phyloP scores from a whole-genome alignment of 768 basidiomycete species.

The Phaeotremella fagi region DNA sequence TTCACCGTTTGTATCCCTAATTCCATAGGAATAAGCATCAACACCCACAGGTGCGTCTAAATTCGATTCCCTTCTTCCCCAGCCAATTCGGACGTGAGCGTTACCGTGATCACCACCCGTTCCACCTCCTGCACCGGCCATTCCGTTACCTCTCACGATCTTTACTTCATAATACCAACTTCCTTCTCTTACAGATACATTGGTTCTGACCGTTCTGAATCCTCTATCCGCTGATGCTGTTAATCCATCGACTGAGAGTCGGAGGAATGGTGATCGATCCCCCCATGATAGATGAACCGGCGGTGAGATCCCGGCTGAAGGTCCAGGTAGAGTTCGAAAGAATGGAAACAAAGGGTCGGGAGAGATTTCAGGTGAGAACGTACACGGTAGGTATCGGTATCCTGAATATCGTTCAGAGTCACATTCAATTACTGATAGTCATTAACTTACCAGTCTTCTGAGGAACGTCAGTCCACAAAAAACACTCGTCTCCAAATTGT shows the following conservation, averaged over 20 bases:
- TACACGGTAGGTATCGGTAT: constrained; percentile 42
- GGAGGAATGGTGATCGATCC: constrained; percentile 43
- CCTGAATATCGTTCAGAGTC: constrained; percentile 12
- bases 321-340: constrained; percentile 38
- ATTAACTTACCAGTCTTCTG: constrained; percentile 36
- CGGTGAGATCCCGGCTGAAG: constrained; percentile 20
- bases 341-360: constrained; percentile 34
- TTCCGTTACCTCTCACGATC: constrained; percentile 56
- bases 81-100: constrained; percentile 82
- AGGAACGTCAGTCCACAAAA: constrained; percentile 41
- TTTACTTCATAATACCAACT: constrained; percentile 91
- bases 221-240: constrained; percentile 69
- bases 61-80: constrained; percentile 87
- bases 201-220: constrained; percentile 82
- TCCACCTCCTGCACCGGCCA: constrained; percentile 55
- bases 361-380: constrained; percentile 33
- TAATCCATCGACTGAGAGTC: constrained; percentile 31
- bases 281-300: constrained; percentile 43
- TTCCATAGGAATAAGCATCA: constrained; percentile 88
- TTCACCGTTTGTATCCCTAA: constrained; percentile 87
- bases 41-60: constrained; percentile 87
- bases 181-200: constrained; percentile 82
- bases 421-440: background rate
- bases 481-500: constrained; percentile 42
- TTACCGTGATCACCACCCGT: constrained; percentile 34